Base-by-base conservation (phyloP, 1,284 basidiomycete species). In the Ganoderma lingzhi region DNA sequence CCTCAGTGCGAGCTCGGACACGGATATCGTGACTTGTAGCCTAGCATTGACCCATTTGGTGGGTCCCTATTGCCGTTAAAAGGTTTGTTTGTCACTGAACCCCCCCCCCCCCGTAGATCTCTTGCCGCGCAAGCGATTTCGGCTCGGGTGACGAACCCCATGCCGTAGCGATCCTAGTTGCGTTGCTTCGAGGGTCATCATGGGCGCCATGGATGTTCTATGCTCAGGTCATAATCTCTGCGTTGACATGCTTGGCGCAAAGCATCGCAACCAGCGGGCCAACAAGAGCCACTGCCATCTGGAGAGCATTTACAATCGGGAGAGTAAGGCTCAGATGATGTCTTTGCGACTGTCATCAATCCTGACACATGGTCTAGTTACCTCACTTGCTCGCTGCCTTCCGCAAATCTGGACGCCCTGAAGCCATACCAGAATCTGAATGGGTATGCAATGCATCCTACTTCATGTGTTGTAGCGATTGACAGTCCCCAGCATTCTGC, bases 261-360 rank as follows among this genome's bases (percentile, higher is more conserved):
- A 85, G 83, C 66, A 75, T 81, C 23, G 30, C 77, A 74, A 19
- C 73, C 59, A 75, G 76, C 3, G 78, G 80, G 17, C 76, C 78
- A 15, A 78, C 79, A 6, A 77, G 75, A 28, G 79, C 82, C 2
- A 79, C 83, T 30, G 79, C 82, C 32, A 75, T 93, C 35, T 94
- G 91, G 92, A 87, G 86, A 73, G 84, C 88, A 8, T 93, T 94
- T 75, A 83, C 92, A n/a, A 79, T 92, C 62, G 90, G 91, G 51
- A 84, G 93, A 65, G 93, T 94, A 79, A 32, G 73, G 64, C 23
- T 65, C 17, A n/a, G 6, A 58, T 53, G 19, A n/a, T 48, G 19
- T 41, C 44, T 28, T 56, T 35, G 59, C 28, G n/a, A n/a, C 39
- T 28, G 37, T 28, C 39, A 8, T 9, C 51, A 9, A 53, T 15